phyloP scores from a whole-genome alignment of 2,329 filamentous ascomycete species.

The Botrytis fragariae region DNA sequence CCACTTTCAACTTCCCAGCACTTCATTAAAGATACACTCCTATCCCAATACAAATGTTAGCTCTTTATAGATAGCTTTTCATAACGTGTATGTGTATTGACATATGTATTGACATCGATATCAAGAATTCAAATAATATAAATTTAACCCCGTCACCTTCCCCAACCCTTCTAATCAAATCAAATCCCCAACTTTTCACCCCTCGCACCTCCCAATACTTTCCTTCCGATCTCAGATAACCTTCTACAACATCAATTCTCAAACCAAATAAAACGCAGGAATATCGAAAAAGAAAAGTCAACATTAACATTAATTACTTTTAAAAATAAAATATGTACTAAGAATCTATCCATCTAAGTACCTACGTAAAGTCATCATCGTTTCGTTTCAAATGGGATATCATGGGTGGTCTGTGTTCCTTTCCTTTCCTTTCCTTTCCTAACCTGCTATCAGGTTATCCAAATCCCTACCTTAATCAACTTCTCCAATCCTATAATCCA shows the following conservation, averaged over 20 bases:
- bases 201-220: no score
- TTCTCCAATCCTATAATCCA: neutral
- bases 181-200: no score
- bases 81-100: no score
- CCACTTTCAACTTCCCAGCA: no score
- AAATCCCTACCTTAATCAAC: neutral
- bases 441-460: neutral
- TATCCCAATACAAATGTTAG: no score
- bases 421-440: neutral
- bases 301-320: neutral
- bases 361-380: neutral
- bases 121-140: no score
- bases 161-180: no score
- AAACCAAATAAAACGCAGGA: neutral
- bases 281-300: neutral
- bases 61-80: no score
- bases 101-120: no score
- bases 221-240: no score
- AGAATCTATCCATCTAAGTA: neutral
- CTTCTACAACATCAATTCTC: neutral
- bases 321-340: neutral
- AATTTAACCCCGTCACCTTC: no score
- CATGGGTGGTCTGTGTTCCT: neutral
- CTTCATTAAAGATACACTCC: no score
- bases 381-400: slow-evolving; percentile 4